A percentile compares a stretch with the other conserved stretches of the same genome.
These are phyloP conservation scores for Pneumocystis murina DNA, from an alignment of 1,139 yeast genomes.

Conservation along the genomic window DNA sequence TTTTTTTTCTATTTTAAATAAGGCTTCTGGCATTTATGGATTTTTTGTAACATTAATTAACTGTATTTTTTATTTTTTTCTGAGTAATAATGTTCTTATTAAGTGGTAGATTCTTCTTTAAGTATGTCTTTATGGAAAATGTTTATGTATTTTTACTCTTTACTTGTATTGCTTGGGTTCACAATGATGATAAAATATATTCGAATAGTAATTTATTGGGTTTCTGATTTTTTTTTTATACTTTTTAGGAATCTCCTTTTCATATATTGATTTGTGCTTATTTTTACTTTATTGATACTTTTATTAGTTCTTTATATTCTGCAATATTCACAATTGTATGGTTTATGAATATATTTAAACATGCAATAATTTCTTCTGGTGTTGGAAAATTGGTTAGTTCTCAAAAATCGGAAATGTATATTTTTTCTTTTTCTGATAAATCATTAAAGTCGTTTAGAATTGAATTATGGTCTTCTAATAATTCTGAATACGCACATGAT, in stretches of 20 bases:
- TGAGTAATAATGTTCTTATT: not conserved
- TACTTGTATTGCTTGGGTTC: not conserved
- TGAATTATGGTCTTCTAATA: not conserved
- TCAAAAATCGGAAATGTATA: not conserved
- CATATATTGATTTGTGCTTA: not conserved
- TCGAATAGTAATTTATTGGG: not conserved
- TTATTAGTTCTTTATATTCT: not conserved
- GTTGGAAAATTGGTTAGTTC: not conserved
- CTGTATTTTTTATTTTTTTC: not conserved
- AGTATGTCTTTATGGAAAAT: not conserved
- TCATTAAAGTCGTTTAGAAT: not conserved
- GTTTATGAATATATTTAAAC: not conserved
- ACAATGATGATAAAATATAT: not conserved
- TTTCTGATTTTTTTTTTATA: not conserved
- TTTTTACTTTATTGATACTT: not conserved
- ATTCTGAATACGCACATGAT: not conserved
- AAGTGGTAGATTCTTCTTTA: not conserved
- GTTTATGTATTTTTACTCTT: not conserved
- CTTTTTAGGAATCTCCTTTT: not conserved
- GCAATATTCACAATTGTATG: not conserved
- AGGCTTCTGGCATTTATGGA: constrained; percentile 82
- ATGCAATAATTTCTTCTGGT: not conserved
- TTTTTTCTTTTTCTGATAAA: not conserved
- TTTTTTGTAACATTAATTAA: constrained; percentile 65
- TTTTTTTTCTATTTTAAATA: constrained; percentile 69